Evolutionary conservation across 176 grass and related monocot genomes (phyloP).

Genomic region (Saccharum officinarum): DNA sequence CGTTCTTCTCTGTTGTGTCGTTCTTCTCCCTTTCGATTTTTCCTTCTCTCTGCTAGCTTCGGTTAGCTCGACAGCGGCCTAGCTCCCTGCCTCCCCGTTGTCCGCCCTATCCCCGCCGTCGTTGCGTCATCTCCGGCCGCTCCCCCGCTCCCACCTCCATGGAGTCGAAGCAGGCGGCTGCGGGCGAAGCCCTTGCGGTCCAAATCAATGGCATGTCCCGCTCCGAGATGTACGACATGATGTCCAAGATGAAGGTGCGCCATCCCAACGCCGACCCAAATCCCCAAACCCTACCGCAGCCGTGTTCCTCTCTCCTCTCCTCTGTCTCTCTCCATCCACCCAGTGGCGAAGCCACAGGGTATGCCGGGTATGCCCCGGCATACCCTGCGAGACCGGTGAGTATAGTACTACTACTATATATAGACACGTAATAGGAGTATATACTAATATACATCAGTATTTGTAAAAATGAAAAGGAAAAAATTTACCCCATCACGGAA

Average conservation of each 20-base stretch:
- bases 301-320: neutral
- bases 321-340: neutral
- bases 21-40: too few species aligned
- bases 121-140: conserved; percentile 7
- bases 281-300: conserved; percentile 32
- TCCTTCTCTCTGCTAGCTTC: too few species aligned
- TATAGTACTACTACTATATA: too few species aligned
- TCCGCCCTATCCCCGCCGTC: neutral
- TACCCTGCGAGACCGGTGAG: too few species aligned
- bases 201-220: conserved; percentile 78
- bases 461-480: too few species aligned
- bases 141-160: conserved; percentile 28
- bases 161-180: conserved; percentile 55
- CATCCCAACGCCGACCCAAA: neutral
- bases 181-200: conserved; percentile 59
- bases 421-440: too few species aligned
- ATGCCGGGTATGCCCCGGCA: too few species aligned
- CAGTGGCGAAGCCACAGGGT: too few species aligned
- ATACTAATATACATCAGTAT: too few species aligned
- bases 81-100: neutral
- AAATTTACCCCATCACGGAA: too few species aligned
- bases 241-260: conserved; percentile 86
- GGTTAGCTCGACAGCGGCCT: too few species aligned
- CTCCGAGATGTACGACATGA: conserved; percentile 83
- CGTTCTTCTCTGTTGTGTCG: too few species aligned